A percentile compares a stretch with the other conserved stretches of the same genome.
These are phyloP conservation scores for Metrosideros polymorpha DNA, from an alignment of 441 rosid genomes.

Conservation along the genomic window DNA sequence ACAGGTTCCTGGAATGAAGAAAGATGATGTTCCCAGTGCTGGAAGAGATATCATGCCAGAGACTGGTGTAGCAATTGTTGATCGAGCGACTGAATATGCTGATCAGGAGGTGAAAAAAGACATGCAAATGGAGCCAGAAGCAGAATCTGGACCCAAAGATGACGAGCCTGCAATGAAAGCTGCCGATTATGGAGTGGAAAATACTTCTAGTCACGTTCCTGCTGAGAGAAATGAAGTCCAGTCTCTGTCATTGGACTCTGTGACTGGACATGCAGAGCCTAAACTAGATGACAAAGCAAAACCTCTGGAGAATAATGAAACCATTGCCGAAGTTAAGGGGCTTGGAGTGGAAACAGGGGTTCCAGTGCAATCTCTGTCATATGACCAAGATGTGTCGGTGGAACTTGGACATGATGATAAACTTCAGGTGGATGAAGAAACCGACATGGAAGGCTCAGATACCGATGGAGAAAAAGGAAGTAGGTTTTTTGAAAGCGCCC, in stretches of 20 bases:
- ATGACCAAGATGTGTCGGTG: conserved; percentile 8
- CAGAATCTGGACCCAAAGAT: conserved; percentile 1
- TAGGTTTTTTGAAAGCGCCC: conserved; percentile 56
- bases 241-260: conserved; percentile 11
- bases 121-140: conserved; percentile 5
- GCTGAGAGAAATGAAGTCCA: conserved; percentile 20
- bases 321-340: neutral
- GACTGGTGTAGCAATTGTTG: neutral
- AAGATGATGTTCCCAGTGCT: conserved; percentile 3
- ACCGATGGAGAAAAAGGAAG: conserved; percentile 57
- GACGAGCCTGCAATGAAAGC: conserved; percentile 1
- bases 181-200: neutral
- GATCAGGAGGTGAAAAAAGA: conserved; percentile 1
- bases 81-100: neutral
- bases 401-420: conserved; percentile 26
- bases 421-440: conserved; percentile 18
- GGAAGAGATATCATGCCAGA: neutral
- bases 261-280: conserved; percentile 1
- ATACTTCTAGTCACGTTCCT: neutral
- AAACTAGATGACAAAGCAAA: conserved; percentile 5
- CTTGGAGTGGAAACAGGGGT: conserved; percentile 1
- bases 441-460: conserved; percentile 30
- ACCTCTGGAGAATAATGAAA: neutral
- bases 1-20: conserved; percentile 15
- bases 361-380: neutral